phyloP scores from a whole-genome alignment of 2,329 filamentous ascomycete genomes.

The Paramyrothecium roridum region DNA sequence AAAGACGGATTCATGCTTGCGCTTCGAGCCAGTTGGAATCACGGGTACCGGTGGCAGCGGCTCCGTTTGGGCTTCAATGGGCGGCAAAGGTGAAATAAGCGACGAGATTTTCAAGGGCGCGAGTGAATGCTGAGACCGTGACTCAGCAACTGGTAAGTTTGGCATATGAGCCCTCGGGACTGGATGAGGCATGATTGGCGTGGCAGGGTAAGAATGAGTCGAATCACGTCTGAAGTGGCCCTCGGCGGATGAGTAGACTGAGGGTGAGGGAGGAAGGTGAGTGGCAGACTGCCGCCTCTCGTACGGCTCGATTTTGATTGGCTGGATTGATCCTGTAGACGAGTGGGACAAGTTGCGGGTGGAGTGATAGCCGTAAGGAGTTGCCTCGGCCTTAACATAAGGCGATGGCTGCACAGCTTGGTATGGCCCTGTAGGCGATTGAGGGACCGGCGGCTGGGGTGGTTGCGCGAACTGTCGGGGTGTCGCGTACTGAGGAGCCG shows the following conservation, averaged over 20 bases:
- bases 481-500: slow-evolving; percentile 28
- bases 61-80: slow-evolving; percentile 31
- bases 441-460: slow-evolving; percentile 28
- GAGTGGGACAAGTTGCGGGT: slow-evolving; percentile 19
- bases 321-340: slow-evolving; percentile 20
- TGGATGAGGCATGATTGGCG: slow-evolving; percentile 22
- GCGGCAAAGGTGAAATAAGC: slow-evolving; percentile 28
- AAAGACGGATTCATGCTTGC: slow-evolving; percentile 33
- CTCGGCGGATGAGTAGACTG: slow-evolving; percentile 22
- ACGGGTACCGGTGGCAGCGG: slow-evolving; percentile 19
- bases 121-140: slow-evolving; percentile 14
- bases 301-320: slow-evolving; percentile 29
- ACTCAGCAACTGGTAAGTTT: slow-evolving; percentile 4
- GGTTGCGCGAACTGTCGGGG: slow-evolving; percentile 35
- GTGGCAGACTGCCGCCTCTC: slow-evolving; percentile 34
- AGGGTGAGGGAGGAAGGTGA: slow-evolving; percentile 35
- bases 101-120: slow-evolving; percentile 34
- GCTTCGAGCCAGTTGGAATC: slow-evolving; percentile 28
- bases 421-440: slow-evolving; percentile 29
- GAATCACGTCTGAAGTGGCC: slow-evolving; percentile 26
- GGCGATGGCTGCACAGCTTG: slow-evolving; percentile 34
- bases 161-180: slow-evolving; percentile 11
- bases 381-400: slow-evolving; percentile 33
- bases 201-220: slow-evolving; percentile 20
- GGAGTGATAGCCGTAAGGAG: slow-evolving; percentile 31